phyloP scores from a whole-genome alignment of 257 asterid species.

The Euphrasia confusa region DNA sequence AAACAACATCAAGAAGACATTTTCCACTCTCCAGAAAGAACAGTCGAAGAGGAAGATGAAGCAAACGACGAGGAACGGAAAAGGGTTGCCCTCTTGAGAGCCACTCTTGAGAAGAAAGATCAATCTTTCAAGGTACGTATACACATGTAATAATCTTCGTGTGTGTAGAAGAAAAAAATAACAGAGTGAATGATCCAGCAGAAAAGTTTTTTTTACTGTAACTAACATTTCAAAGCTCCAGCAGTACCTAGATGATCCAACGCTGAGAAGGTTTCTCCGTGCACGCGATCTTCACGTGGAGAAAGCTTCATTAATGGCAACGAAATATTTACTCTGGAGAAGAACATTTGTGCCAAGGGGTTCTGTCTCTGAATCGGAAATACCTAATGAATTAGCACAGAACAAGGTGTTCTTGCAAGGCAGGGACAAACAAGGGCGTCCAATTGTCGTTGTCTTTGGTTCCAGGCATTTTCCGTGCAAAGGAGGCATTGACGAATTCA shows the following conservation, averaged over 20 bases:
- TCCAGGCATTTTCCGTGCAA: constrained; percentile 46
- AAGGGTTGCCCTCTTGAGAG: neutral
- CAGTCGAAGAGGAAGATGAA: neutral
- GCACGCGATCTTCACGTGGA: constrained; percentile 59
- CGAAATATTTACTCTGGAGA: constrained; percentile 56
- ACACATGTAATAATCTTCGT: neutral
- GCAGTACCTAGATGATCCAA: constrained; percentile 57
- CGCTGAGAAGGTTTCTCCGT: constrained; percentile 68
- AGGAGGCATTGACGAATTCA: constrained; percentile 71
- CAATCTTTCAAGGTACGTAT: neutral
- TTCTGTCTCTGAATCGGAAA: constrained; percentile 38
- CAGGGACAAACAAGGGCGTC: constrained; percentile 55
- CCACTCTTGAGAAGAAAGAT: constrained; percentile 1
- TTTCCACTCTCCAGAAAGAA: constrained; percentile 4
- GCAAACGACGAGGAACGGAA: neutral
- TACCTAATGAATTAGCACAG: constrained; percentile 50
- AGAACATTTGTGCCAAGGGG: constrained; percentile 55
- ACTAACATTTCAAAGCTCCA: neutral
- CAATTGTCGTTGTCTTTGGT: constrained; percentile 55
- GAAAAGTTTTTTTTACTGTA: no score
- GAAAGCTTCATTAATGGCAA: constrained; percentile 57
- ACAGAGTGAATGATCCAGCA: no score
- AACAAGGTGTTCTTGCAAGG: constrained; percentile 76
- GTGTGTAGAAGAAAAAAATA: no score
- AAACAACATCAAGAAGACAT: neutral